Evolutionary conservation across 208 protist species (phyloP), one percentile per base, ranked within the genome.

Genomic region (Wallacemonas sp.): DNA sequence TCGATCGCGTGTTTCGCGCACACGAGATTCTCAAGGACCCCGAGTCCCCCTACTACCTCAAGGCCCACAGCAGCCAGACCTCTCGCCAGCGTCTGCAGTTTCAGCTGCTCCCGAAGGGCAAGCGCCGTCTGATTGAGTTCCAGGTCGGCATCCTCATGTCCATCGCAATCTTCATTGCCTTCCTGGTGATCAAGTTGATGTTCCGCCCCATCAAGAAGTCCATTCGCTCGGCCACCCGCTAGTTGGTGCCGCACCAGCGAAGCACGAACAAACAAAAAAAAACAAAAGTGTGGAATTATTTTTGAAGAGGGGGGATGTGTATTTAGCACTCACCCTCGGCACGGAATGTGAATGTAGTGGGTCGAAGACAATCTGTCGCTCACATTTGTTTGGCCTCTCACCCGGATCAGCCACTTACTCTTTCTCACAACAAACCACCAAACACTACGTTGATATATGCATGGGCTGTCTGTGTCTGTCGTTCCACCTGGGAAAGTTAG

Each of bases 21-120:
- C 79, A 90, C 66, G 88, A 92, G 57, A 89, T 94, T 38, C 67
- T 94, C 26, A 92, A 88, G 57, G 89, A 94, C 48, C 89, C 89
- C 3, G 72, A 76, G 23, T 94, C 89, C 7, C 86, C 89, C 16
- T 94, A 91, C 67, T 94, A 94, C 71, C 46, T 89, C 16, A 82
- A 85, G 66, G 83, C 85, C 11, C 89, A 92, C 71, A 80, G 70
- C 49, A 87, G 79, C 33, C 82, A 94, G 50, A 77, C 67, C 20
- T 84, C 91, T 31, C 64, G 89, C 16, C 89, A 92, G 46, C 85
- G 89, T 0, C 74, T 94, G 59, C 85, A 92, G 77, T 92, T 94
- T 54, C 79, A 92, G 66, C 69, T 94, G 36, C 75, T 94, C n/a
- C 86, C 89, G n/a, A 86, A 84, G 57, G 66, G 61, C 28, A 79